Evolutionary conservation across 1,284 basidiomycete genomes (phyloP).

Genomic region (Tremellales sp.): DNA sequence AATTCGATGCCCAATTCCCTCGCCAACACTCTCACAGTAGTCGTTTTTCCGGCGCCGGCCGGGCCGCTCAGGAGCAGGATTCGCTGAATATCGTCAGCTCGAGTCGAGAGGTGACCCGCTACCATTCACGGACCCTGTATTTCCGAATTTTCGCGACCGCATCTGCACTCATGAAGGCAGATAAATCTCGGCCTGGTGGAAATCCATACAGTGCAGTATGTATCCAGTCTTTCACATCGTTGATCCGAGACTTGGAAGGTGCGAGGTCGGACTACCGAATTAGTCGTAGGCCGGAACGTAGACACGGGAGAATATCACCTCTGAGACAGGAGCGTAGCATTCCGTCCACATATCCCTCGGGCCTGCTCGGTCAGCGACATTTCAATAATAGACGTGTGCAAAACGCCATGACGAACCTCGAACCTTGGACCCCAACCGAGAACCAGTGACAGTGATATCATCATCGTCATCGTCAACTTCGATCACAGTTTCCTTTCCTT

Average conservation of each 20-base stretch:
- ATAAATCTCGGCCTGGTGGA: constrained; percentile 8
- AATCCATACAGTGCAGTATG: constrained; percentile 69
- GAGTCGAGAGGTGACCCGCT: too few species aligned
- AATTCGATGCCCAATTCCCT: constrained; percentile 73
- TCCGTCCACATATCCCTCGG: constrained; percentile 65
- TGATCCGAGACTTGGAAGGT: constrained; percentile 81
- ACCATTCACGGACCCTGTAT: constrained; percentile 66
- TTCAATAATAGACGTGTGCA: too few species aligned
- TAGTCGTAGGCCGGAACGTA: too few species aligned
- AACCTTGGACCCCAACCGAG: too few species aligned
- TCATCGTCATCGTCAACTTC: constrained; percentile 28
- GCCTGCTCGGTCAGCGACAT: background rate
- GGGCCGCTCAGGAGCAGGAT: constrained; percentile 83
- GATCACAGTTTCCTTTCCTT: constrained; percentile 44
- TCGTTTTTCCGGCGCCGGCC: constrained; percentile 85
- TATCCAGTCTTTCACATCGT: constrained; percentile 80
- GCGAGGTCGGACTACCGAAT: constrained; percentile 66
- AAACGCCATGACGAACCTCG: too few species aligned
- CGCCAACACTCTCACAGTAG: constrained; percentile 71
- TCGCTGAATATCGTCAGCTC: constrained; percentile 53
- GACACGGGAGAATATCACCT: constrained; percentile 56
- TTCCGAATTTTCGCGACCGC: constrained; percentile 58
- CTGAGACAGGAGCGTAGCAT: constrained; percentile 62
- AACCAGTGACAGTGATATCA: too few species aligned
- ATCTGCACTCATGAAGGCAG: constrained; percentile 38